A percentile compares a stretch with the other conserved stretches of the same genome.
phyloP scores from a whole-genome alignment of 352 stramenopile genomes.

The Pythium folliculosum region DNA sequence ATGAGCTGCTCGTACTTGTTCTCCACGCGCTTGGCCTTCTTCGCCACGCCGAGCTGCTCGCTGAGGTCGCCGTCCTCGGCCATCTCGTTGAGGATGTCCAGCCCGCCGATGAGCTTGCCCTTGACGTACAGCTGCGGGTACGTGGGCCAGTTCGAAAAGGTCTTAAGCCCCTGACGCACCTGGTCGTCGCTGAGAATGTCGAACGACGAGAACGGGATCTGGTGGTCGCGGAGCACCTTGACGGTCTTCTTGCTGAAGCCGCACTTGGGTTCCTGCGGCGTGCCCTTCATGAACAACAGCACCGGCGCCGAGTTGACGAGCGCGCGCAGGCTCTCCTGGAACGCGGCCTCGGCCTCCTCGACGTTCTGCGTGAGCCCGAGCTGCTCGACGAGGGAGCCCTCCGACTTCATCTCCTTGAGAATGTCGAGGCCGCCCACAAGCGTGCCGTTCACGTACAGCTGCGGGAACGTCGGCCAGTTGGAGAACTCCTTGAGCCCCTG shows the following conservation, averaged over 20 bases:
- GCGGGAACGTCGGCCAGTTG: conserved; percentile 98
- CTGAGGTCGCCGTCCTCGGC: conserved; percentile 87
- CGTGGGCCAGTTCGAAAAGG: conserved; percentile 96
- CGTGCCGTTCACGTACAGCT: conserved; percentile 98
- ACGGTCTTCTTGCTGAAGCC: conserved; percentile 95
- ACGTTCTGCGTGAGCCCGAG: conserved; percentile 74
- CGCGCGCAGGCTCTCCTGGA: conserved; percentile 83
- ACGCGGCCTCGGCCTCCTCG: conserved; percentile 72
- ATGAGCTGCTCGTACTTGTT: conserved; percentile 91
- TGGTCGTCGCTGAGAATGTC: conserved; percentile 94
- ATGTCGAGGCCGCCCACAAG: conserved; percentile 98
- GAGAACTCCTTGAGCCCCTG: conserved; percentile 96
- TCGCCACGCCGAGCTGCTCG: conserved; percentile 88
- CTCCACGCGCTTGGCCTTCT: conserved; percentile 78
- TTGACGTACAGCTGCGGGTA: conserved; percentile 97
- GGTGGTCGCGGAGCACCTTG: conserved; percentile 87
- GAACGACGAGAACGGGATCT: conserved; percentile 94
- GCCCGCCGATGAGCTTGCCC: conserved; percentile 91
- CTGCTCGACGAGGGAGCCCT: conserved; percentile 80
- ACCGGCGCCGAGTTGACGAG: conserved; percentile 89
- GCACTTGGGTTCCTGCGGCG: conserved; percentile 88
- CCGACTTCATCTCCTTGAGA: conserved; percentile 94
- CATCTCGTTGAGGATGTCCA: conserved; percentile 97
- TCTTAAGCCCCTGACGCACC: conserved; percentile 96
- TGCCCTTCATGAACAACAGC: conserved; percentile 97